phyloP scores from a whole-genome alignment of 768 basidiomycete species.

The Xanthoconium stramineum region DNA sequence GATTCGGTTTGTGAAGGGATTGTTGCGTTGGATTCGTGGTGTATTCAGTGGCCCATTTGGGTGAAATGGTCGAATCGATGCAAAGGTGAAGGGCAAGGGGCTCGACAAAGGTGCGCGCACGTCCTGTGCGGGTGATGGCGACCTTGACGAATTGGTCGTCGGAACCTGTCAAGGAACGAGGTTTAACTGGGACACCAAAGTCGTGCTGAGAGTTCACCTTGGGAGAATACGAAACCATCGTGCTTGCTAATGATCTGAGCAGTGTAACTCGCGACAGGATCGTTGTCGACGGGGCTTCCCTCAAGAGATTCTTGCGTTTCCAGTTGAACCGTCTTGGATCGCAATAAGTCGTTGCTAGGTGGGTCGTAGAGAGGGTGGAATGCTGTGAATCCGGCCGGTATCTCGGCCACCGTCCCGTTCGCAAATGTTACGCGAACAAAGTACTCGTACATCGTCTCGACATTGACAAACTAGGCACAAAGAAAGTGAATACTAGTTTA shows the following conservation, averaged over 20 bases:
- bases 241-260: background rate
- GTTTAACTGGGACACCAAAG: background rate
- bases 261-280: background rate
- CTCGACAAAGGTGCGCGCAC: background rate
- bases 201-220: background rate
- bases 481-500: background rate
- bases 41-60: background rate
- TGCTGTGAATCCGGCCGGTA: background rate
- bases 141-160: background rate
- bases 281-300: background rate
- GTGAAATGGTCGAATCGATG: background rate
- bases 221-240: background rate
- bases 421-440: background rate
- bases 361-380: background rate
- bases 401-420: background rate
- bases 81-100: background rate
- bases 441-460: background rate
- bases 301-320: background rate
- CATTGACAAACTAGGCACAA: background rate
- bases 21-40: background rate
- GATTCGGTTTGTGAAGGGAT: background rate
- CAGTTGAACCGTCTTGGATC: background rate
- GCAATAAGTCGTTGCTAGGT: background rate
- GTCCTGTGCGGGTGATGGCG: background rate
- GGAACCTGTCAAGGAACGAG: background rate